These are phyloP conservation scores for Atkinsonella hypoxylon DNA, from an alignment of 2,329 filamentous ascomycete genomes.

Conservation along the genomic window DNA sequence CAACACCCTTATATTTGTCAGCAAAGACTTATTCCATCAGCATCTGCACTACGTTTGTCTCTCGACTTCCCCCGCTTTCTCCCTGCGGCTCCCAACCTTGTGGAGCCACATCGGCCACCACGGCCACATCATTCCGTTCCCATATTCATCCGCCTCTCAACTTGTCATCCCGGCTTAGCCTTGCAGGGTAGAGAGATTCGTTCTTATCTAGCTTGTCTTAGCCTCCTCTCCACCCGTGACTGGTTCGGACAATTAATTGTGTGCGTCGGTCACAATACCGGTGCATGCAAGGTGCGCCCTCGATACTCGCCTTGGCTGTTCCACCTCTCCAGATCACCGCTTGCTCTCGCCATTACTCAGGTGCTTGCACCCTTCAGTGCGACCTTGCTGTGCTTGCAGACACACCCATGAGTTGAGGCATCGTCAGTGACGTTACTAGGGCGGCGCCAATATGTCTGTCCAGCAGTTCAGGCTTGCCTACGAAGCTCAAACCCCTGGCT, in stretches of 20 bases:
- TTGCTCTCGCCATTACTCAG: not conserved
- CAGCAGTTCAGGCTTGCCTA: not conserved
- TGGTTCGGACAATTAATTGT: not conserved
- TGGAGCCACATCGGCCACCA: not conserved
- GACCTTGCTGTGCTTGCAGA: not conserved
- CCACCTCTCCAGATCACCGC: not conserved
- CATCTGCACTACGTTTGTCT: not conserved
- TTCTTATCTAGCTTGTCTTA: not conserved
- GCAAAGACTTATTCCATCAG: not conserved
- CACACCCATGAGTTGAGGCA: not conserved
- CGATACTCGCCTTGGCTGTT: not conserved
- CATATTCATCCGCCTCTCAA: constrained; percentile 1
- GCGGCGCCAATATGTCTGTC: constrained; percentile 5
- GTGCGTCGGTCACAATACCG: no score
- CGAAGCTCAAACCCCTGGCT: not conserved
- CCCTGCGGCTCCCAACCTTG: not conserved
- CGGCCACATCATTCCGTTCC: not conserved
- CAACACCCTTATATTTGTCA: not conserved
- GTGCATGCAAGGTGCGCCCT: not conserved
- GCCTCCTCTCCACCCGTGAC: not conserved
- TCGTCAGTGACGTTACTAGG: not conserved
- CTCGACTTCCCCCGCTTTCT: not conserved
- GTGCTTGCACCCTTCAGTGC: not conserved
- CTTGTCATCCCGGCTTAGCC: not conserved
- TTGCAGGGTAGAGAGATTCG: not conserved